Percentiles rank a stretch among this genome's conserved stretches.
These are phyloP conservation scores for Ascochyta viciae-villosae DNA, from an alignment of 2,329 filamentous ascomycete species.

Conservation along the genomic window DNA sequence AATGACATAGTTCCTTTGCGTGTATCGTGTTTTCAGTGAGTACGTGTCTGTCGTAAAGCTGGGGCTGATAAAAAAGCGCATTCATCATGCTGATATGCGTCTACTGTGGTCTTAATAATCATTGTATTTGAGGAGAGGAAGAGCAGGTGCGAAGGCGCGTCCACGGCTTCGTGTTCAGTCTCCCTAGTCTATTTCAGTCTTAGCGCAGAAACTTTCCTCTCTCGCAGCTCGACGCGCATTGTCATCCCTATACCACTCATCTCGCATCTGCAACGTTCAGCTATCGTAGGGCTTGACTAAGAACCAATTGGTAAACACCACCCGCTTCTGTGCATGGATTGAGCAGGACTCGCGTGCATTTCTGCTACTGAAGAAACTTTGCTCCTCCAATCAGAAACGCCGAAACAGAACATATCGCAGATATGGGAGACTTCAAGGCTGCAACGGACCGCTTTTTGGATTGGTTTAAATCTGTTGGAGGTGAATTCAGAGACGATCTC, in stretches of 20 bases:
- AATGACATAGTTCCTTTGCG: no score
- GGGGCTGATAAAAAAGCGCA: no score
- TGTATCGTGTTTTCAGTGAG: no score
- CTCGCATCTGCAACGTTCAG: background rate
- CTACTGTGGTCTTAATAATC: no score
- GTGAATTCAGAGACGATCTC: constrained; percentile 30
- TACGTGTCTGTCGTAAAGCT: no score
- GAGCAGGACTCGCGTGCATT: no score
- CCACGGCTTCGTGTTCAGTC: background rate
- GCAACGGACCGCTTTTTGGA: constrained; percentile 24
- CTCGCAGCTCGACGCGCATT: background rate
- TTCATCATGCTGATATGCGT: no score
- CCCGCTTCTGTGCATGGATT: no score
- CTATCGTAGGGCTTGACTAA: background rate
- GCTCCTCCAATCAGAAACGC: background rate
- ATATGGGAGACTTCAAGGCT: constrained; percentile 27
- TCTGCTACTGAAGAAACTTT: no score
- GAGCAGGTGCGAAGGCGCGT: no score
- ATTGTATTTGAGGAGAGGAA: no score
- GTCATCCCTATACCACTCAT: background rate
- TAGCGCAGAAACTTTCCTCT: background rate
- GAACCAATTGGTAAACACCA: no score
- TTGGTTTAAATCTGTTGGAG: constrained; percentile 32
- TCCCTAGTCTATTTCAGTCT: background rate
- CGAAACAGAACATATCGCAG: background rate